phyloP scores from a whole-genome alignment of 2,329 filamentous ascomycete genomes.

The Microcyclospora pomicola region DNA sequence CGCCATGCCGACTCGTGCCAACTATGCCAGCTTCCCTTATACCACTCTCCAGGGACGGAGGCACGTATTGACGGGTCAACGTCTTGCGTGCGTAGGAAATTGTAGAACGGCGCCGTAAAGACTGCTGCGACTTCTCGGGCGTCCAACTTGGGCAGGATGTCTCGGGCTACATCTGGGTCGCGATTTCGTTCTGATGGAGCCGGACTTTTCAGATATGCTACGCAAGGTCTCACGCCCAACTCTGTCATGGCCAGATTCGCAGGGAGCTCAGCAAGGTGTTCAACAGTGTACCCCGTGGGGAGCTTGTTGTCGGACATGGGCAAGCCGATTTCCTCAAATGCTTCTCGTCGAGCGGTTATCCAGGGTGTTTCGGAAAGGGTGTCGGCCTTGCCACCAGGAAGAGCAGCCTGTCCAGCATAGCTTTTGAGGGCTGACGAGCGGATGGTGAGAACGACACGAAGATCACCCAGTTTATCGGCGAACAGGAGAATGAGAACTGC shows the following conservation, averaged over 20 bases:
- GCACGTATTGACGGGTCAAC: constrained; percentile 28
- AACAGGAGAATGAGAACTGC: constrained; percentile 82
- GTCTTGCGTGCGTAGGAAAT: constrained; percentile 56
- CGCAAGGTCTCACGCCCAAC: constrained; percentile 36
- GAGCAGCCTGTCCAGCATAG: constrained; percentile 32
- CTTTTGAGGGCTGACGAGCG: constrained; percentile 44
- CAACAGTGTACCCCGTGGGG: constrained; percentile 65
- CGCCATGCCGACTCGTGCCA: constrained; percentile 70
- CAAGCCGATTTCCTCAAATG: constrained; percentile 84
- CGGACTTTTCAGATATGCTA: constrained; percentile 42
- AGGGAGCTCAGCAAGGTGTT: constrained; percentile 76
- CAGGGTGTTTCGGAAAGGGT: constrained; percentile 44
- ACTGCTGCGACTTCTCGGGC: constrained; percentile 86
- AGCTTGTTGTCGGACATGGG: constrained; percentile 56
- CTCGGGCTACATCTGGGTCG: constrained; percentile 42
- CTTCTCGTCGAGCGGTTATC: constrained; percentile 77
- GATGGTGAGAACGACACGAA: constrained; percentile 53
- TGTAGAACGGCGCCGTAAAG: constrained; percentile 77
- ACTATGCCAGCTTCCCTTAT: constrained; percentile 66
- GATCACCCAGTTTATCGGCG: constrained; percentile 65
- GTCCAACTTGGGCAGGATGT: constrained; percentile 53
- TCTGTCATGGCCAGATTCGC: constrained; percentile 37
- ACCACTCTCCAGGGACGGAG: constrained; percentile 52
- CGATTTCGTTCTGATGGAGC: constrained; percentile 40
- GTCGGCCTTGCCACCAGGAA: constrained; percentile 44